These are phyloP conservation scores for Aureobasidium sp. DNA, from an alignment of 2,329 filamentous ascomycete genomes.

Conservation along the genomic window DNA sequence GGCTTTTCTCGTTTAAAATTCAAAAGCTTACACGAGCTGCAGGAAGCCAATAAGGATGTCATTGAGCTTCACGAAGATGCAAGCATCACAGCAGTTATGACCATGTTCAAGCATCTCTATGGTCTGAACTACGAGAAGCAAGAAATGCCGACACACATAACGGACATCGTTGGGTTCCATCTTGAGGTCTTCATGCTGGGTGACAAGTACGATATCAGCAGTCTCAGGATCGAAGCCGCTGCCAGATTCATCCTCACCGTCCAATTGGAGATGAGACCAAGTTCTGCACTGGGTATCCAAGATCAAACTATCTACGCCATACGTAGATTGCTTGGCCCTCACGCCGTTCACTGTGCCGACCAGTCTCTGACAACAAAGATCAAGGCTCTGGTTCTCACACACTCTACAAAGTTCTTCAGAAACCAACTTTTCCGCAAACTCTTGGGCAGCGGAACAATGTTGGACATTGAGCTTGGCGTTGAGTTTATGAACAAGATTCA, in stretches of 20 bases:
- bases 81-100: not conserved
- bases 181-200: not conserved
- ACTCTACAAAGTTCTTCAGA: no score
- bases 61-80: not conserved
- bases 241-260: not conserved
- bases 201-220: not conserved
- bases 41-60: not conserved
- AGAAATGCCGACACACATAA: not conserved
- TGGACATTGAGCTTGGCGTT: no score
- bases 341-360: not conserved
- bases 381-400: no score
- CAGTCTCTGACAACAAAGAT: not conserved
- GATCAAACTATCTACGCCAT: not conserved
- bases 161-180: not conserved
- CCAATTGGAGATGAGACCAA: not conserved
- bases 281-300: not conserved
- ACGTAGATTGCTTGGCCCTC: not conserved
- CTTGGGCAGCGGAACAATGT: no score
- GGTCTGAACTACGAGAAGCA: not conserved
- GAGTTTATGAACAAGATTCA: no score
- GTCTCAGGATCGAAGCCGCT: not conserved
- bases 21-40: no score
- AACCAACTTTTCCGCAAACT: no score
- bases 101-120: not conserved
- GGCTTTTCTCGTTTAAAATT: no score